Percentiles rank a stretch among this genome's conserved stretches.
Evolutionary conservation across 768 basidiomycete species (phyloP).

Genomic region (Lepiota brunneoincarnata): DNA sequence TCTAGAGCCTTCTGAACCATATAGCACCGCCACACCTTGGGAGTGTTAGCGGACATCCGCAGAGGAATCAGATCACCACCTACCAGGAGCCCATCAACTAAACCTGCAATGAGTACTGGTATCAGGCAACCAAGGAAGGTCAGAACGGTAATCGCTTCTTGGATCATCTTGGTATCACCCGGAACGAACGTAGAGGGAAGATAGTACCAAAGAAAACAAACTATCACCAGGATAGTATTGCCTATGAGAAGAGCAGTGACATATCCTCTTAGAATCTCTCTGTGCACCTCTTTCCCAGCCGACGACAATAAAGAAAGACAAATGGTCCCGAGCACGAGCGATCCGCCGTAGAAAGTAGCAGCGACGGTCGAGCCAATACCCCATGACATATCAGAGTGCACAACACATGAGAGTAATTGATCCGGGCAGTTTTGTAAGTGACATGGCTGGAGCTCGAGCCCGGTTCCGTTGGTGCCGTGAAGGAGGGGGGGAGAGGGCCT

Average conservation of each 20-base stretch:
- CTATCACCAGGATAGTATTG: background rate
- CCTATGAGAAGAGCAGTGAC: background rate
- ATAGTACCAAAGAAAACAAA: background rate
- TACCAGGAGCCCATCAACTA: slow-evolving; percentile 3
- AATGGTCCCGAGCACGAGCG: background rate
- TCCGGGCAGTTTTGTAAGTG: background rate
- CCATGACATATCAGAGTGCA: background rate
- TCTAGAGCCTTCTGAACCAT: background rate
- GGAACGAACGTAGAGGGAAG: background rate
- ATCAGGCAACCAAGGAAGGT: no score
- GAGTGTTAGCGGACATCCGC: no score
- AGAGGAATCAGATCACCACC: background rate
- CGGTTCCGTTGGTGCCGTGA: no score
- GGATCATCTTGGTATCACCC: background rate
- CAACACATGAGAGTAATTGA: background rate
- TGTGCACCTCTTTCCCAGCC: background rate
- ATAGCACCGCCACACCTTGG: background rate
- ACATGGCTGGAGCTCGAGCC: background rate
- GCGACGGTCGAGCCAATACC: background rate
- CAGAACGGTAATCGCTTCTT: background rate
- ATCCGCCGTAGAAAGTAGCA: background rate
- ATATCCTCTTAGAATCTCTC: background rate
- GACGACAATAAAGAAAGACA: background rate
- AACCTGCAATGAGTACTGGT: background rate
- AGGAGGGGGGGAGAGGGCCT: no score